Evolutionary conservation across 345 rosid species (phyloP), one percentile per base, ranked within the genome.

Genomic region (Bruguiera sexangula): DNA sequence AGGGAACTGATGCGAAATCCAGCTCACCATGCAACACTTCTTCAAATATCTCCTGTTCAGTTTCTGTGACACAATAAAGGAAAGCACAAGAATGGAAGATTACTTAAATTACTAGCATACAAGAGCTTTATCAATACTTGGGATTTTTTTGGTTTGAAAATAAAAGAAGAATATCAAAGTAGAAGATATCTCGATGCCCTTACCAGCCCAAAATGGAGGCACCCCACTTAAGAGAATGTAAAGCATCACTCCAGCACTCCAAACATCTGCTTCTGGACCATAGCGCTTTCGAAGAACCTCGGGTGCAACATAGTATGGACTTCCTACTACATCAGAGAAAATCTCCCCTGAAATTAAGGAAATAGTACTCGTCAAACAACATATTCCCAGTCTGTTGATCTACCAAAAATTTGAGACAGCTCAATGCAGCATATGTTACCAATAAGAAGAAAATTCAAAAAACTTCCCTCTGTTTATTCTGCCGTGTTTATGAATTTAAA

Each of bases 131-230:
- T 21, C 27, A 60, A 50, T n/a, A 21, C 22, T 22, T 18, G 4
- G 8, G 16, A 32, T 24, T n/a, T 56, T 8, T 13, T 21, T 56
- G 24, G 10, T 8, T 53, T 26, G 18, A 64, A 50, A 53, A 30
- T 18, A 30, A 52, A 13, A 71, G n/a, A 31, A 7, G 29, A 37
- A 6, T 30, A n/a, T 31, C 68, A 57, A 8, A 18, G 36, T 21
- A 52, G 39, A 7, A 58, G 65, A 30, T 56, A 55, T 31, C 55
- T 57, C n/a, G 61, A 59, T 36, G 29, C 11, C 67, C 77, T 71
- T 79, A 93, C 98, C 98, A 30, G 86, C 98, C 96, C 97, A 93
- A 78, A 91, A 93, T 63, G 98, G 98, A 76, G 97, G 97, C 10
- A 87, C 89, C 2, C 98, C 98, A 68, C 86, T 69, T 29, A 93